Percentiles rank a stretch among this genome's conserved stretches.
These are phyloP conservation scores for Hypoxylon sp. DNA, from an alignment of 2,329 filamentous ascomycete genomes.

Conservation along the genomic window DNA sequence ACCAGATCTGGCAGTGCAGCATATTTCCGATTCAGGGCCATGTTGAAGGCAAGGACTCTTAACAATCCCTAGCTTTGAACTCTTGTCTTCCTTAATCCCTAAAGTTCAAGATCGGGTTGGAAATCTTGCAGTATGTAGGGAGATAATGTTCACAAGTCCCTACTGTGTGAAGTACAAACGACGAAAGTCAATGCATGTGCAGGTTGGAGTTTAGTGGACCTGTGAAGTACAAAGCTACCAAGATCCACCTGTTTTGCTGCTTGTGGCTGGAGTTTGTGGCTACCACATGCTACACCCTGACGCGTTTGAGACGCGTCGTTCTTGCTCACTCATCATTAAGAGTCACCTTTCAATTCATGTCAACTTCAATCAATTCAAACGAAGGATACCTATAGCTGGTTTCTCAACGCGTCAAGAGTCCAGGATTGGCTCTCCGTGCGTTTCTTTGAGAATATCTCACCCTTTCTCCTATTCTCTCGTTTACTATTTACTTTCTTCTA, in stretches of 20 bases:
- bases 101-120: background rate
- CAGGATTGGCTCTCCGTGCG: background rate
- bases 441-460: constrained; percentile 12
- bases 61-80: background rate
- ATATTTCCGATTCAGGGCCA: constrained; percentile 86
- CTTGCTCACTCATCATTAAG: constrained; percentile 15
- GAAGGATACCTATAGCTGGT: no score
- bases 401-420: background rate
- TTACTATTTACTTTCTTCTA: constrained; percentile 3
- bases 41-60: constrained; percentile 54
- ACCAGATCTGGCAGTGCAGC: constrained; percentile 85
- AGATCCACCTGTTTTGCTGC: background rate
- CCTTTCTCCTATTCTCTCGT: constrained; percentile 15
- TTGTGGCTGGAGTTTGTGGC: constrained; percentile 31
- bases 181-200: background rate
- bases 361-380: constrained; percentile 2
- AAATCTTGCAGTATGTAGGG: background rate
- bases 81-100: background rate
- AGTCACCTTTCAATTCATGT: background rate
- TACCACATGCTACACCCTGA: background rate
- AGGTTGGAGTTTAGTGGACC: constrained; percentile 5
- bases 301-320: constrained; percentile 36
- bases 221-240: background rate
- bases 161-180: background rate
- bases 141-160: constrained; percentile 1